These are phyloP conservation scores for Ziziphus jujuba DNA, from an alignment of 306 rosid genomes.

Conservation along the genomic window DNA sequence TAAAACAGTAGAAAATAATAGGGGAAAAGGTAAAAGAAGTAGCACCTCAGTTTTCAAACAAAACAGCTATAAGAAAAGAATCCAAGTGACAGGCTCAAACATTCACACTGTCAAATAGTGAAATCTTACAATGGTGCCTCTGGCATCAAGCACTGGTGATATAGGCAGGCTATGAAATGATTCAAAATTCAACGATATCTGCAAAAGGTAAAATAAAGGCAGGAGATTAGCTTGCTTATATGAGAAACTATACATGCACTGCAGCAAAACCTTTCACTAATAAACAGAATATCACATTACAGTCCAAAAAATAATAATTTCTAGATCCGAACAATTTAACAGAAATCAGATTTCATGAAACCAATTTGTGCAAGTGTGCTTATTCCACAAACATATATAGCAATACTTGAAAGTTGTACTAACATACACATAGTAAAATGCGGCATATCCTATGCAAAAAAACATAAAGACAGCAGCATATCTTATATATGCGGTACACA, in stretches of 20 bases:
- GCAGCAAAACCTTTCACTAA: neutral
- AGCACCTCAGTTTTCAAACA: constrained; percentile 7
- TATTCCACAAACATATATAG: constrained; percentile 3
- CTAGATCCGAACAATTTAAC: neutral
- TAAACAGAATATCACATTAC: neutral
- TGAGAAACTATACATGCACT: constrained; percentile 1
- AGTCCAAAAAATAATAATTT: neutral
- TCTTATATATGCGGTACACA: neutral
- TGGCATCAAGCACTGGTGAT: constrained; percentile 46
- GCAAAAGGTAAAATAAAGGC: constrained; percentile 31
- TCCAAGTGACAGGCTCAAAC: constrained; percentile 24
- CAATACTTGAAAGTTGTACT: neutral
- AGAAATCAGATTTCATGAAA: neutral
- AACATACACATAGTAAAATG: neutral
- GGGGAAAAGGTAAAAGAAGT: constrained; percentile 4
- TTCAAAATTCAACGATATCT: constrained; percentile 86
- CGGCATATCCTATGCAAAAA: neutral
- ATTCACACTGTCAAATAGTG: constrained; percentile 22
- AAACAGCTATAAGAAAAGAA: constrained; percentile 5
- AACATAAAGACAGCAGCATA: neutral
- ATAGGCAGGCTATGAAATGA: constrained; percentile 85
- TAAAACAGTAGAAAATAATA: neutral
- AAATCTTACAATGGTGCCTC: constrained; percentile 48
- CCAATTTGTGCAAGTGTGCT: neutral
- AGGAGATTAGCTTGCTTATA: neutral